Conservation (phyloP, 345 rosid species). For the Acer yangbiense region DNA sequence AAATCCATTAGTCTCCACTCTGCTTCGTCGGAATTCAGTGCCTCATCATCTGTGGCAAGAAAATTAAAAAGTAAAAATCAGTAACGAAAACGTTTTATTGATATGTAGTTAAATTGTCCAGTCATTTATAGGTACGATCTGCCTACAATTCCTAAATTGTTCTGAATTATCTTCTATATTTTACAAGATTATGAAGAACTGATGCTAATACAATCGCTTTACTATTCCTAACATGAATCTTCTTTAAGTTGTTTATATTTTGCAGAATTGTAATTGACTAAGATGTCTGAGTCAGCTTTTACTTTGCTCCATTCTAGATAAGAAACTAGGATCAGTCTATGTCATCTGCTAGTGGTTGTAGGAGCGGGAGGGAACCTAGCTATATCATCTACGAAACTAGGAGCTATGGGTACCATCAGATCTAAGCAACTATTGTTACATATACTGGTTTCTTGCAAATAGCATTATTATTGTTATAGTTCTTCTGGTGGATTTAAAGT, state of each 20-base stretch:
- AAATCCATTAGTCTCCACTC: slow-evolving; percentile 39
- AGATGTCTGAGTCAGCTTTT: neutral
- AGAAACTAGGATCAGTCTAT: neutral
- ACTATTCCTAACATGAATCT: neutral
- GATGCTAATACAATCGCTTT: neutral
- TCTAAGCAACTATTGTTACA: neutral
- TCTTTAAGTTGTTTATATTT: neutral
- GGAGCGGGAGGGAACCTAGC: neutral
- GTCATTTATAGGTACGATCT: neutral
- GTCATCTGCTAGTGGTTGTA: slow-evolving; percentile 6
- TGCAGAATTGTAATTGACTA: neutral
- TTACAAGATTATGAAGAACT: neutral
- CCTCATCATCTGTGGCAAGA: slow-evolving; percentile 52
- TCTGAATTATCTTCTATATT: neutral
- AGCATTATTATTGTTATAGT: neutral
- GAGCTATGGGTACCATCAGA: neutral
- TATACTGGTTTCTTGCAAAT: slow-evolving; percentile 3
- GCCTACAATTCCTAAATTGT: neutral
- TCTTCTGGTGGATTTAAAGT: neutral
- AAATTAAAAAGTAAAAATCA: slow-evolving; percentile 10
- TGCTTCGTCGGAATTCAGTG: slow-evolving; percentile 41
- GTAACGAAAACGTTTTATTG: neutral
- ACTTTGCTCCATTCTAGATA: neutral
- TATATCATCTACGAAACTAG: neutral
- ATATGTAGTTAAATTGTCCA: neutral